These are phyloP conservation scores for Cercophora sp. DNA, from an alignment of 495 filamentous ascomycete species.

Conservation along the genomic window DNA sequence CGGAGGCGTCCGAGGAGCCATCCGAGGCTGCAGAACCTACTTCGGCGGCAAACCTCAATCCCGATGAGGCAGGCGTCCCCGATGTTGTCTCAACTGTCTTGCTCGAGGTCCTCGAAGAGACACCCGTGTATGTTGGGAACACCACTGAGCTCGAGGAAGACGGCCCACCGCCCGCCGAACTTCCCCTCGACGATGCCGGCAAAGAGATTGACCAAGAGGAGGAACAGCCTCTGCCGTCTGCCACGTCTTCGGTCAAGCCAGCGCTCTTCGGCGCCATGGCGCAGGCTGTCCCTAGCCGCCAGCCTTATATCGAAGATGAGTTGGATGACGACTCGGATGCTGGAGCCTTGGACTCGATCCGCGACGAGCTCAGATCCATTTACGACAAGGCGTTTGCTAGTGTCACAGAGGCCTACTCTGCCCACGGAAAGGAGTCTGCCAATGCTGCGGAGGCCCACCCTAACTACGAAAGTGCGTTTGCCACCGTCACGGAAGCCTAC, in stretches of 20 bases:
- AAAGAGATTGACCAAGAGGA: conserved; percentile 1
- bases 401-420: conserved; percentile 62
- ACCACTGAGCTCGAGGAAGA: conserved; percentile 36
- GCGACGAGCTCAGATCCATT: conserved; percentile 45
- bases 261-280: conserved; percentile 44
- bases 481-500: conserved; percentile 65
- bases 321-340: conserved; percentile 54
- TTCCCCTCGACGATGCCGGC: conserved; percentile 19
- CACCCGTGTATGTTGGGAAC: conserved; percentile 25
- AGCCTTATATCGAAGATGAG: conserved; percentile 36
- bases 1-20: neutral
- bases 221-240: conserved; percentile 5
- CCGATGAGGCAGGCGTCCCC: conserved; percentile 10
- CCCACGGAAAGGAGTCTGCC: no score
- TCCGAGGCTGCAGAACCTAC: conserved; percentile 17
- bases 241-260: conserved; percentile 30
- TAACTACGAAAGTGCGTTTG: conserved; percentile 58
- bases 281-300: conserved; percentile 38
- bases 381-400: conserved; percentile 58
- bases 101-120: conserved; percentile 19
- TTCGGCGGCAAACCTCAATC: conserved; percentile 10
- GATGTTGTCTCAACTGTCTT: conserved; percentile 22
- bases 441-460: no score
- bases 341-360: conserved; percentile 61
- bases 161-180: conserved; percentile 53